These are phyloP conservation scores for Monosporascus ibericus DNA, from an alignment of 2,329 filamentous ascomycete genomes.

Conservation along the genomic window DNA sequence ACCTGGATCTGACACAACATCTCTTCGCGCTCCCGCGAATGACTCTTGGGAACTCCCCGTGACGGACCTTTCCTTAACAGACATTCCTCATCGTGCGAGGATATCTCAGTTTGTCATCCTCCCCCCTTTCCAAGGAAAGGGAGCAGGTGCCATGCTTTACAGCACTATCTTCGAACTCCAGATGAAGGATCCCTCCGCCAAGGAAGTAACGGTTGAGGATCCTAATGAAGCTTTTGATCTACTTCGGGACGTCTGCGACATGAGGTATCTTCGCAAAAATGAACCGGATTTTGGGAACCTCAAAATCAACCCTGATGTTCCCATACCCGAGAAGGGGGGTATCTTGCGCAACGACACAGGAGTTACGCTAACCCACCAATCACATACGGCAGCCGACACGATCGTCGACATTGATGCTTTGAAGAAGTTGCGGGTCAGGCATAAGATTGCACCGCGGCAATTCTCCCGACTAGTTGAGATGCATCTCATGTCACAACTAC, in stretches of 20 bases:
- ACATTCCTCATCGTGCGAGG: constrained; percentile 70
- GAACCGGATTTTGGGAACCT: constrained; percentile 52
- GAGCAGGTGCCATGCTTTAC: constrained; percentile 77
- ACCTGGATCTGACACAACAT: constrained; percentile 21
- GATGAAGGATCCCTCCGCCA: constrained; percentile 59
- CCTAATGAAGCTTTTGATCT: constrained; percentile 84
- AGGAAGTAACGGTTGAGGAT: constrained; percentile 89
- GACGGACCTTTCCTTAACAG: constrained; percentile 40
- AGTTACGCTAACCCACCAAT: constrained; percentile 16
- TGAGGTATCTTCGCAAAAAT: constrained; percentile 54
- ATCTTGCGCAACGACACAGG: constrained; percentile 21
- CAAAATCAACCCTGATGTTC: constrained; percentile 45
- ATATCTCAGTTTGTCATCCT: constrained; percentile 93
- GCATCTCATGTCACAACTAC: constrained; percentile 59
- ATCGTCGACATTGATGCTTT: constrained; percentile 55
- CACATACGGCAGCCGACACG: constrained; percentile 24
- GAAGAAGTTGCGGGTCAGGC: constrained; percentile 49
- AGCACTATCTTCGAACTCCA: constrained; percentile 68
- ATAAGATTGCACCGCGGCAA: constrained; percentile 72
- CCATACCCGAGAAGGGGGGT: constrained; percentile 41
- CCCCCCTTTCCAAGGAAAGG: constrained; percentile 76
- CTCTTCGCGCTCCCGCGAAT: constrained; percentile 9
- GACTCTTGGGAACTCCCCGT: constrained; percentile 39
- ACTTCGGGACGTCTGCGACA: constrained; percentile 68
- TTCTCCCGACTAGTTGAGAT: constrained; percentile 71